Base-by-base conservation (phyloP, 129 eudicot genomes). In the Ambrosia trifida region DNA sequence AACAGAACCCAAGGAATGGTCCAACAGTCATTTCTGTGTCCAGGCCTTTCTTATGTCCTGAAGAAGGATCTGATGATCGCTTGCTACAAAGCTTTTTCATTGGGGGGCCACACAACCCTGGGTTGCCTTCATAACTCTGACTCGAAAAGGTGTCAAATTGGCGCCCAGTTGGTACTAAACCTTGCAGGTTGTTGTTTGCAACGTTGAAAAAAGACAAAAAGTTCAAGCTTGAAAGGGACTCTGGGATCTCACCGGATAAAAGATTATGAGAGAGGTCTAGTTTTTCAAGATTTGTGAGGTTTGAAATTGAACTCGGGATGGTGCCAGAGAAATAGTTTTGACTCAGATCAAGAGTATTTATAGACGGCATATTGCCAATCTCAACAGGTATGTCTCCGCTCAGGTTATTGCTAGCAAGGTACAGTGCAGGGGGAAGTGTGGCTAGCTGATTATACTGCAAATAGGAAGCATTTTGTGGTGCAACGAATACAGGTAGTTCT, bases 331-430 rank as follows among this genome's bases (percentile, higher is more conserved):
- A 36, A 36, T 16, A 2, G 14, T 16, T 36, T 62, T 16, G 13
- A 9, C 14, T 62, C 7, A 16, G n/a, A 62, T 62, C 46, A 62
- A 62, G 68, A 69, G 24, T 62, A 65, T 64, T 75, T 57, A 83
- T 68, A 12, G 18, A 30, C 70, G 74, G 44, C 67, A 78, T 30
- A 19, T 65, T 79, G 24, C 79, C 87, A 9, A 83, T 83, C 70
- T 66, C 73, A 17, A 50, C 56, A 10, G 82, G 80, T 49, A 83
- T 83, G 13, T 44, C 35, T 7, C 84, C 87, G 61, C 52, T 61
- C 19, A 83, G 33, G 65, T 57, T 18, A 73, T 83, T 83, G 64
- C 61, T 47, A 12, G 54, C 28, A 2, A 80, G 61, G 58, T 61
- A 62, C 43, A 80, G 6, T 3, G 80, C 51, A 30, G 80, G 80